Conservation (phyloP, 139 green algal species). For the Micromonas pusilla region DNA sequence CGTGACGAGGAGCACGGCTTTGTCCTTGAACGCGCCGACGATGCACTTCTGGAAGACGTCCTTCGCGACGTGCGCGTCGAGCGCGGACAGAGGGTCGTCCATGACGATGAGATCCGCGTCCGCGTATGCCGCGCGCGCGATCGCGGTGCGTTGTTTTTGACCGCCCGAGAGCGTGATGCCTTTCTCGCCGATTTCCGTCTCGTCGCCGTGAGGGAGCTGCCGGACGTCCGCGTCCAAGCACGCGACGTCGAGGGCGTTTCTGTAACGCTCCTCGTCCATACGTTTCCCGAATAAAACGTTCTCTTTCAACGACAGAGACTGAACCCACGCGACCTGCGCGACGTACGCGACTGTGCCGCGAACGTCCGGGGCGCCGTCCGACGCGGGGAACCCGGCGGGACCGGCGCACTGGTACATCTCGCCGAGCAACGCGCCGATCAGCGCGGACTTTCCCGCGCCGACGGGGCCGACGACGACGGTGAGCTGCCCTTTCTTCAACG, state of each 20-base stretch:
- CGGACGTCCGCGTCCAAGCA: slow-evolving; percentile 31
- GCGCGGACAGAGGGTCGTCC: slow-evolving; percentile 84
- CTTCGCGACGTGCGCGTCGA: slow-evolving; percentile 78
- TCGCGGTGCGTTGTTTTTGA: slow-evolving; percentile 46
- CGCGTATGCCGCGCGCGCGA: slow-evolving; percentile 74
- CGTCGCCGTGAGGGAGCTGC: slow-evolving; percentile 45
- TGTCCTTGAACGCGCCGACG: slow-evolving; percentile 37
- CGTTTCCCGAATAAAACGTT: slow-evolving; percentile 46
- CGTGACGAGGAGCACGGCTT: slow-evolving; percentile 70
- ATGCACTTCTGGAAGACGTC: slow-evolving; percentile 73
- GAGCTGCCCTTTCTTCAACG: slow-evolving; percentile 7
- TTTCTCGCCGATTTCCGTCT: slow-evolving; percentile 52
- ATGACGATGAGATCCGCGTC: slow-evolving; percentile 84
- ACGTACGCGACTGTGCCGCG: slow-evolving; percentile 20
- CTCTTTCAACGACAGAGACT: slow-evolving; percentile 42
- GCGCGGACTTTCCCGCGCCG: slow-evolving; percentile 34
- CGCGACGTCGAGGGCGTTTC: slow-evolving; percentile 23
- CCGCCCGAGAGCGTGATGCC: slow-evolving; percentile 30
- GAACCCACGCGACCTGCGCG: slow-evolving; percentile 44
- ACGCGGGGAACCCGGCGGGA: not conserved
- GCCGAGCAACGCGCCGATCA: slow-evolving; percentile 31
- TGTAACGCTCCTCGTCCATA: slow-evolving; percentile 38
- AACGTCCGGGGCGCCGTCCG: not conserved
- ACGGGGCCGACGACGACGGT: slow-evolving; percentile 36
- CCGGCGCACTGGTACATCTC: slow-evolving; percentile 32